phyloP scores from a whole-genome alignment of 805 yeast species.

The Candida xiaguanensis region DNA sequence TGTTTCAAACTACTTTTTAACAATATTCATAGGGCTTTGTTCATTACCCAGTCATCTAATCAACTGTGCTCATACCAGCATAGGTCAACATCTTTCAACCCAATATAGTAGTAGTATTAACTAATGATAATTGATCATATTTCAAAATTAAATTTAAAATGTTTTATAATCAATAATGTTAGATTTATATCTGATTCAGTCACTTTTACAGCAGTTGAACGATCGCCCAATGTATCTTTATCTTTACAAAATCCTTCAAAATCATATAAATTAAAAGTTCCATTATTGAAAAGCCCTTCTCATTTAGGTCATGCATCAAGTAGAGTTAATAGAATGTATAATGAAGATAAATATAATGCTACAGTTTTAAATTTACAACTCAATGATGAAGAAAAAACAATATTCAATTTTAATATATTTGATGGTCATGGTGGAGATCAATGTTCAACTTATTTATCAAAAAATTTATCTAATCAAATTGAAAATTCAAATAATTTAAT shows the following conservation, averaged over 20 bases:
- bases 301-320: constrained; percentile 77
- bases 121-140: neutral
- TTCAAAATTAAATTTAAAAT: neutral
- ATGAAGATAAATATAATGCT: constrained; percentile 79
- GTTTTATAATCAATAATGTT: neutral
- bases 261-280: constrained; percentile 43
- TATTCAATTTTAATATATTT: constrained; percentile 69
- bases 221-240: constrained; percentile 11
- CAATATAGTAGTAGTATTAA: too few relatives aligned
- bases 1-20: too few relatives aligned
- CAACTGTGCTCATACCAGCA: too few relatives aligned
- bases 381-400: constrained; percentile 14
- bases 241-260: constrained; percentile 10
- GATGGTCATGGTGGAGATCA: constrained; percentile 95
- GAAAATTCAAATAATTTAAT: constrained; percentile 39
- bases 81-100: too few relatives aligned
- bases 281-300: constrained; percentile 61
- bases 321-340: constrained; percentile 69
- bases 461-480: constrained; percentile 49
- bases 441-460: constrained; percentile 59
- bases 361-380: constrained; percentile 44
- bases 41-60: too few relatives aligned
- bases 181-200: constrained; percentile 12
- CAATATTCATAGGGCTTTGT: too few relatives aligned
- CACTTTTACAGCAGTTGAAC: constrained; percentile 26